Base-by-base conservation (phyloP, 164 flowering plant species). In the Brasenia schreberi region DNA sequence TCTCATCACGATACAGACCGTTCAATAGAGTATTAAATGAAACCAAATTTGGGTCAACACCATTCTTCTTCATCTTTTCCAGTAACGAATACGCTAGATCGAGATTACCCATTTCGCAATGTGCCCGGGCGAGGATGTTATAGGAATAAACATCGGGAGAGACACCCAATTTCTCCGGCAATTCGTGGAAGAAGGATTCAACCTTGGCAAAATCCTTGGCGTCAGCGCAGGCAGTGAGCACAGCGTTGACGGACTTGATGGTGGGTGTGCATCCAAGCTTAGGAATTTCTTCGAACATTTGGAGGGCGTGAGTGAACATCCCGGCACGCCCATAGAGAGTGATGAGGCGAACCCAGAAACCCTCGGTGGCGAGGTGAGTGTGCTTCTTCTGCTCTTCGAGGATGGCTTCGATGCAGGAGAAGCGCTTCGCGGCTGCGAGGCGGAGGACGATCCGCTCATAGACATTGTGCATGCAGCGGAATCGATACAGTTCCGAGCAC, bases 211-310 rank as follows among this genome's bases (percentile, higher is more conserved):
- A 81, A 18, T 71, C 63, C 74, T 75, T 72, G 9, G 79, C 70
- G 49, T 69, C 66, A 17, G 78, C 69, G 18, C 74, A 74, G 1
- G 87, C 82, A 4, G 67, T 64, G 64, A 85, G 60, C 44, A 85
- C 75, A 61, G 87, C 86, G 64, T 85, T 85, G 42, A 85, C 52
- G 0, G 82, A 82, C 43, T 44, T 65, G 19, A 76, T 73, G 6
- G 83, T 79, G 5, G 81, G 74, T 18, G 64, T 61, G 66, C 83
- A 81, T 4, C 78, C 77, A 10, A 70, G 65, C 12, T 74, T 66
- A 4, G 87, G 82, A 81, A 85, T 70, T 81, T 85, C 81, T 17
- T 84, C 87, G 67, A 83, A 83, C 80, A 76, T 18, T 18, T 81
- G 72, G 66, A 45, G 68, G n/a, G 89, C 89, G 44, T 79, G 72